Evolutionary conservation across 2,329 filamentous ascomycete species (phyloP).

Genomic region (Xylaria polymorpha): DNA sequence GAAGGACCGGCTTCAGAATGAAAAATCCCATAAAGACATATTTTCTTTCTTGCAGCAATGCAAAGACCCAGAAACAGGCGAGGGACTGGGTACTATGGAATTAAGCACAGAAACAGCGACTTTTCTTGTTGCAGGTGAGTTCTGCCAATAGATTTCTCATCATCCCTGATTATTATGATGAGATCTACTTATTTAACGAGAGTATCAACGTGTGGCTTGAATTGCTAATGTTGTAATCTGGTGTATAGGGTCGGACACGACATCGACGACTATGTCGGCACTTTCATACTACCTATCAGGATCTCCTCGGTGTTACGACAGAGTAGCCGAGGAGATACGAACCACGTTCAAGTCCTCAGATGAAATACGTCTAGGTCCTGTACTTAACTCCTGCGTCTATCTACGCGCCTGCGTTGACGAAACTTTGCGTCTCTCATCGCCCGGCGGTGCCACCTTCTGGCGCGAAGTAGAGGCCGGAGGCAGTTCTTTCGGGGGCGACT

Average conservation of each 20-base stretch:
- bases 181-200: neutral
- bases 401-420: slow-evolving; percentile 18
- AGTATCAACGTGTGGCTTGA: neutral
- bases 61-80: no score
- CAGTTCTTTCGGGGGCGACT: neutral
- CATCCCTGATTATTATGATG: neutral
- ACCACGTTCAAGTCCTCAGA: slow-evolving; percentile 8
- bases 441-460: neutral
- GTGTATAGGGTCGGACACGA: neutral
- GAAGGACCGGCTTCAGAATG: no score
- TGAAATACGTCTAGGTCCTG: slow-evolving; percentile 2
- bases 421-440: slow-evolving; percentile 3
- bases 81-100: no score
- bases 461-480: slow-evolving; percentile 6
- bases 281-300: neutral
- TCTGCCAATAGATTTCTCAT: neutral
- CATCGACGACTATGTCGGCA: neutral
- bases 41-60: no score
- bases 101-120: no score
- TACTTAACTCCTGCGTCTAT: slow-evolving; percentile 2
- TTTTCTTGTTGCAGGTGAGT: no score
- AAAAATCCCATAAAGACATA: no score
- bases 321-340: neutral
- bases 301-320: neutral
- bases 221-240: neutral